Conservation (phyloP, 2,329 filamentous ascomycete species). For the Colletotrichum godetiae region DNA sequence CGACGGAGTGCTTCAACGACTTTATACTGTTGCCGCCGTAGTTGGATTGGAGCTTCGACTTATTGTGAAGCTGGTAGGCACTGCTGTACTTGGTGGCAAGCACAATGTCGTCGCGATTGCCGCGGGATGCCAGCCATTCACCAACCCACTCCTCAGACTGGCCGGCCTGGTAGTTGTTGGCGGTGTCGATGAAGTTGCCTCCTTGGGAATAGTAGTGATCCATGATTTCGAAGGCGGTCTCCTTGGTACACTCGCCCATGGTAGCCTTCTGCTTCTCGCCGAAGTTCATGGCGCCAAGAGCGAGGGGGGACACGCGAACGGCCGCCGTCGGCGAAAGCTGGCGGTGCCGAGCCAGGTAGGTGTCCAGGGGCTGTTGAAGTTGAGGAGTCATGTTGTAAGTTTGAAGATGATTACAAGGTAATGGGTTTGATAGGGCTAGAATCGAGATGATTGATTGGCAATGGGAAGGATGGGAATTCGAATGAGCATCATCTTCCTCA, state of each 20-base stretch:
- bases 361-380: not conserved
- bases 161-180: conserved; percentile 68
- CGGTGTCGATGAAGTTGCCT: conserved; percentile 77
- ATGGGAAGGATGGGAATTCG: too few relatives aligned
- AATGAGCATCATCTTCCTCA: too few relatives aligned
- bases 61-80: conserved; percentile 52
- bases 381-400: not conserved
- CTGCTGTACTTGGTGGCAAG: conserved; percentile 68
- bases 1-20: conserved; percentile 53
- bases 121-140: conserved; percentile 64
- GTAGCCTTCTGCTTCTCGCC: not conserved
- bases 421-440: too few relatives aligned
- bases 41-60: conserved; percentile 50
- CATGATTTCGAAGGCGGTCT: not conserved
- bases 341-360: not conserved
- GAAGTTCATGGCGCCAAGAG: not conserved
- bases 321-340: not conserved
- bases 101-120: conserved; percentile 64
- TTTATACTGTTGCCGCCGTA: conserved; percentile 55
- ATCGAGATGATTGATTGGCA: too few relatives aligned
- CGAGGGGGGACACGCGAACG: not conserved
- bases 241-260: not conserved
- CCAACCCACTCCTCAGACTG: conserved; percentile 68
- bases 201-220: not conserved
- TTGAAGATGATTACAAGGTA: too few relatives aligned